A percentile compares a stretch with the other conserved stretches of the same genome.
phyloP scores from a whole-genome alignment of 2,329 filamentous ascomycete species.

The Tothia fuscella region DNA sequence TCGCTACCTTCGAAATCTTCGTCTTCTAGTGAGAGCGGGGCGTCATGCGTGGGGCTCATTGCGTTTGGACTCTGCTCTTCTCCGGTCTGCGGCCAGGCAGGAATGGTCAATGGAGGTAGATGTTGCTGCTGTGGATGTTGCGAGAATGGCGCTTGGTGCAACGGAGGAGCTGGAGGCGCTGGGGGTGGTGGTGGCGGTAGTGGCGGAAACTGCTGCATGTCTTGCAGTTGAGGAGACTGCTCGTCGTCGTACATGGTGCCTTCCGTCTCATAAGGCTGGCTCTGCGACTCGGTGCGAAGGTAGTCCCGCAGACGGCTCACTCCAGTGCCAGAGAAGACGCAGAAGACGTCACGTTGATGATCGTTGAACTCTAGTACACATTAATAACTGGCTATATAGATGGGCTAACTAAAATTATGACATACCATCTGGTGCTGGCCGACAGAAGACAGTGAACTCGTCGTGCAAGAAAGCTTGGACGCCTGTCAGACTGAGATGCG shows the following conservation, averaged over 20 bases:
- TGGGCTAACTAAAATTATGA: conserved; percentile 14
- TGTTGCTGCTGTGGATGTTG: neutral
- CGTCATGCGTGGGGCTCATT: conserved; percentile 10
- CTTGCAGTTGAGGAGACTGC: neutral
- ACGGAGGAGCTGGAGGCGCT: neutral
- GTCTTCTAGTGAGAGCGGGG: conserved; percentile 9
- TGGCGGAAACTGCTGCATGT: neutral
- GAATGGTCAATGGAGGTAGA: conserved; percentile 9
- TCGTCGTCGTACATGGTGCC: conserved; percentile 18
- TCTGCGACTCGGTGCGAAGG: conserved; percentile 44
- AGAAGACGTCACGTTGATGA: conserved; percentile 90
- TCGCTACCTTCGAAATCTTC: conserved; percentile 10
- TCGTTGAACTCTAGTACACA: conserved; percentile 84
- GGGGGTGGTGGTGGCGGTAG: conserved; percentile 8
- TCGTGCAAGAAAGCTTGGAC: conserved; percentile 81
- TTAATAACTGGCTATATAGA: conserved; percentile 15
- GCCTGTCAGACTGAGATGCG: conserved; percentile 87
- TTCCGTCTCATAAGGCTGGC: conserved; percentile 3
- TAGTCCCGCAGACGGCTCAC: conserved; percentile 67
- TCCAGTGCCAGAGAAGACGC: conserved; percentile 85
- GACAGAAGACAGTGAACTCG: conserved; percentile 75
- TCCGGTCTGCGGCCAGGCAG: neutral
- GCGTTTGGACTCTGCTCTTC: conserved; percentile 3
- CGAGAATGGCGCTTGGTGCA: conserved; percentile 4
- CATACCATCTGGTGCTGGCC: conserved; percentile 58